Percentiles rank a stretch among this genome's conserved stretches.
Conservation (phyloP, 768 basidiomycete genomes). For the Russula foetens region DNA sequence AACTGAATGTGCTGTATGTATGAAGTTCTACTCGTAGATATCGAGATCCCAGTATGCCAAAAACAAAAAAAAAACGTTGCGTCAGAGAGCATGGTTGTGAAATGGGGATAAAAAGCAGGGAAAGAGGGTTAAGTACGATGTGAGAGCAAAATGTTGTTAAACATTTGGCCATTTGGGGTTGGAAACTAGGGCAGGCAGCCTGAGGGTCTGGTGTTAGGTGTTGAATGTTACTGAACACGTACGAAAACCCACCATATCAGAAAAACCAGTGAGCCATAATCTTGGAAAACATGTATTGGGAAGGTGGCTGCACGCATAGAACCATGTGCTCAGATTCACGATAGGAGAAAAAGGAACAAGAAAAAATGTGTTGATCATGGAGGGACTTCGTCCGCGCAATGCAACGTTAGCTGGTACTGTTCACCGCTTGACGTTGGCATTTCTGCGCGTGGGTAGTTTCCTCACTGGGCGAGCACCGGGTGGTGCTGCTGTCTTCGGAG, state of each 20-base stretch:
- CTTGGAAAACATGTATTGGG: background rate
- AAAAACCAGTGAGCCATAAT: background rate
- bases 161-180: background rate
- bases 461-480: conserved; percentile 23
- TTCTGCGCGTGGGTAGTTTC: conserved; percentile 29
- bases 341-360: background rate
- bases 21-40: conserved; percentile 15
- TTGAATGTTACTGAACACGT: background rate
- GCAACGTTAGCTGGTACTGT: background rate
- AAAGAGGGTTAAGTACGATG: background rate
- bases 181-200: background rate
- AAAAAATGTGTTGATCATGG: background rate
- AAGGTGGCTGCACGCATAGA: background rate
- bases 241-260: background rate
- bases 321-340: background rate
- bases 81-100: conserved; percentile 6
- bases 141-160: background rate
- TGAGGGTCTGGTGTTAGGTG: background rate
- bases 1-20: conserved; percentile 7
- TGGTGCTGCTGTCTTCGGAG: conserved; percentile 19
- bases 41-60: conserved; percentile 14
- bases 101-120: background rate
- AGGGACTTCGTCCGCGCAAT: background rate
- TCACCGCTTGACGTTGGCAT: conserved; percentile 19
- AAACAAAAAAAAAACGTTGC: conserved; percentile 3